Conservation (phyloP, 2,329 filamentous ascomycete species). For the Penicillium crustosum region DNA sequence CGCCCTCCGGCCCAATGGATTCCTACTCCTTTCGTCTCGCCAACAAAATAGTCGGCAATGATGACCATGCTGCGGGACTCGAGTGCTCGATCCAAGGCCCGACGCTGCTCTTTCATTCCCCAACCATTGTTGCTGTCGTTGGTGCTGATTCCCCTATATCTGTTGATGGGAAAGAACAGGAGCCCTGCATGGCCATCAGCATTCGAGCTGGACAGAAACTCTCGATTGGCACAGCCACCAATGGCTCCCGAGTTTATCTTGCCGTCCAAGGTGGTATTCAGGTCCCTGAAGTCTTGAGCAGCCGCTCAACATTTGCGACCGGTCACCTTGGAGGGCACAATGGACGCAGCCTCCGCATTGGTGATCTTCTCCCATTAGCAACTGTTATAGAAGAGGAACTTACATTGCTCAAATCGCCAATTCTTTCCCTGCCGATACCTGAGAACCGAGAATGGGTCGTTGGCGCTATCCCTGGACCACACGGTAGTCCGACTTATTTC, state of each 20-base stretch:
- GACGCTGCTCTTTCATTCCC: neutral
- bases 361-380: neutral
- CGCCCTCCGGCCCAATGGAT: neutral
- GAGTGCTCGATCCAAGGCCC: neutral
- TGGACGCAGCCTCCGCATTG: neutral
- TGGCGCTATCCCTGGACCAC: neutral
- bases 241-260: neutral
- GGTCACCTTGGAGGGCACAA: neutral
- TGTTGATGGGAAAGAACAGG: neutral
- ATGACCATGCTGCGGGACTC: neutral
- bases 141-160: neutral
- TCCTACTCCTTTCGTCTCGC: neutral
- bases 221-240: neutral
- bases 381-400: neutral
- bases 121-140: neutral
- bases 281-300: neutral
- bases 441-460: neutral
- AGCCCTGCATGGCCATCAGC: neutral
- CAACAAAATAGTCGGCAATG: neutral
- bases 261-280: neutral
- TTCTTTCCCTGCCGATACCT: neutral
- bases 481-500: neutral
- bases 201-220: neutral
- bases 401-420: neutral
- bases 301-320: neutral